Evolutionary conservation across 2,329 filamentous ascomycete genomes (phyloP), one percentile per base, ranked within the genome.

Genomic region (Ophiostoma perfectum): DNA sequence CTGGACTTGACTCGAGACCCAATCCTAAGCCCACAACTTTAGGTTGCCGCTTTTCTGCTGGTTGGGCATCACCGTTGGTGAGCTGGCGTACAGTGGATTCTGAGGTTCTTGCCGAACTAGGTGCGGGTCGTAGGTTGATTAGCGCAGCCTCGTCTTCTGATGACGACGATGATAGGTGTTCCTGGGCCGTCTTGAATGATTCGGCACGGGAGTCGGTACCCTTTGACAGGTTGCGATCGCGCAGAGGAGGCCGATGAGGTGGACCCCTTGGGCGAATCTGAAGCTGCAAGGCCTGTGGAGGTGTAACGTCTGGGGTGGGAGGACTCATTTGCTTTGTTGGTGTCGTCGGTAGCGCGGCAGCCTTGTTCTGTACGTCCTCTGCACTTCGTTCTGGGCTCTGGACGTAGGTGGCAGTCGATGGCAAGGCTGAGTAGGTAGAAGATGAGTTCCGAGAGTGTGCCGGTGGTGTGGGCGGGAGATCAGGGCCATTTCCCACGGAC

Each of bases 221-320:
- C 70, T 84, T 84, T 44, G 84, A 85, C 36, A 78, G 77, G 52
- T 79, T 77, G 45, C 84, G 82, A 71, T 87, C 83, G 71, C 77
- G 78, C 62, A 81, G 74, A 18, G 77, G 75, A 18, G 83, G 82
- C 44, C 84, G 83, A 63, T 80, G 69, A 38, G 62, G 9, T 27
- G 16, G 74, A 67, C 78, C 75, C 74, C 79, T 80, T 16, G 81
- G 78, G 69, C 80, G 81, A 49, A 76, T 77, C 64, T 76, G 74
- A 60, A 78, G 77, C 42, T 69, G 71, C 7, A 72, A 11, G 12
- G 52, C 72, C 18, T 86, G 84, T 47, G 90, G 90, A 66, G 90
- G 90, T 16, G 90, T 93, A 63, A 90, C 84, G 77, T 92, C 90
- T 45, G 90, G 90, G 3, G 90, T 93, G 44, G 89, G 90, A 16